Evolutionary conservation across 1,284 basidiomycete genomes (phyloP), one percentile per base, ranked within the genome.

Genomic region (Malassezia slooffiae): DNA sequence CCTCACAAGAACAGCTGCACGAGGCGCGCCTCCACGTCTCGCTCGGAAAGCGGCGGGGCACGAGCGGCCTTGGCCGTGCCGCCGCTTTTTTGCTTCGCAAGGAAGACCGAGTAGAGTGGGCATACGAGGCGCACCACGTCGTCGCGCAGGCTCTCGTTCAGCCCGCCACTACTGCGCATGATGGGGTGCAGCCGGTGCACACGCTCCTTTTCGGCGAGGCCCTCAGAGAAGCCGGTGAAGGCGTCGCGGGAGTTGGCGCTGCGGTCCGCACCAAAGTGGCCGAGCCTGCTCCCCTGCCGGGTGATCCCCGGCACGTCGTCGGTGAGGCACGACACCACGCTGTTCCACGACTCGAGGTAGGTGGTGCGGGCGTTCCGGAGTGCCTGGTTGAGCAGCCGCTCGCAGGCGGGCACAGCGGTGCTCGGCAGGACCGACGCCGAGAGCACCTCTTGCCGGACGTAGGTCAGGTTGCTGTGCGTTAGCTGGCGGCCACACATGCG

Each of bases 311-410:
- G 32, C 4, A 12, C 20, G 9, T 34, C 46, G 17, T 42, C 35
- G 3, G 23, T 21, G 13, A 48, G 21, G 3, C 35, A 19, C 16
- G 26, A 32, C 7, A 48, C 27, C 5, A 48, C 40, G 13, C n/a
- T 16, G 20, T 48, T 42, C 46, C 46, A 48, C 23, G 46, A 34
- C 32, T 48, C 46, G 24, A 48, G 22, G 35, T 48, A 48, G 5
- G 29, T 15, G 7, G 39, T 43, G 16, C 41, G 41, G 3, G 46
- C 46, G 11, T 35, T 20, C 15, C 46, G 46, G 24, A 38, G 40
- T 7, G 40, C 35, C 19, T 43, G 46, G 8, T 16, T 13, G 1
- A 48, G 35, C 22, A 38, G 10, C 22, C 29, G 26, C 5, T 43
- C 41, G 22, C 30, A 19, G 5, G 32, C 13, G 4, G 28, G 17